Evolutionary conservation across 331 rosid genomes (phyloP).

Genomic region (Cydonia oblonga): DNA sequence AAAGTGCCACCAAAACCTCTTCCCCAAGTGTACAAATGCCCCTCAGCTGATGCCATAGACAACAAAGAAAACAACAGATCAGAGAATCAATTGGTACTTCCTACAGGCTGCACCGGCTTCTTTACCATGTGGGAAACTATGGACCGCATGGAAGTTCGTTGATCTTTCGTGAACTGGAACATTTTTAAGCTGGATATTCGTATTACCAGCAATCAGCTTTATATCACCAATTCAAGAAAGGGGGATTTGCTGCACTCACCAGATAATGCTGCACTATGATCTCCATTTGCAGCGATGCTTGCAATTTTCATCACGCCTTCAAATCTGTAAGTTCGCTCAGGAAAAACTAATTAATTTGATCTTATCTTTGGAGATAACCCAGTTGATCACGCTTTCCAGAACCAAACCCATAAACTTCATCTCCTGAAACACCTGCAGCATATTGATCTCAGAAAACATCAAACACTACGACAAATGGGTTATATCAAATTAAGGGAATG

Average conservation of each 20-base stretch:
- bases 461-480: not conserved
- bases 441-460: not conserved
- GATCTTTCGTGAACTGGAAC: not conserved
- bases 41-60: conserved; percentile 37
- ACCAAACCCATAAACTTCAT: conserved; percentile 71
- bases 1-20: conserved; percentile 59
- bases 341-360: conserved; percentile 42
- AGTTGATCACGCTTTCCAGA: conserved; percentile 87
- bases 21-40: conserved; percentile 77
- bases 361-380: conserved; percentile 46
- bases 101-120: no score
- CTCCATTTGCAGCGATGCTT: conserved; percentile 66
- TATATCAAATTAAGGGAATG: not conserved
- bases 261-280: conserved; percentile 77
- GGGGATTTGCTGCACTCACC: conserved; percentile 24
- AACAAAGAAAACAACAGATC: not conserved
- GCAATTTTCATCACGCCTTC: conserved; percentile 35
- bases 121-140: no score
- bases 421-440: conserved; percentile 31
- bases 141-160: not conserved
- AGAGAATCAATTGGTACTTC: not conserved
- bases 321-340: conserved; percentile 30
- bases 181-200: not conserved
- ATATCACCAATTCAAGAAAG: not conserved
- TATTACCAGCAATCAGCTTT: not conserved